Conservation (phyloP, 768 basidiomycete species). For the Porpolomopsis calyptriformis region DNA sequence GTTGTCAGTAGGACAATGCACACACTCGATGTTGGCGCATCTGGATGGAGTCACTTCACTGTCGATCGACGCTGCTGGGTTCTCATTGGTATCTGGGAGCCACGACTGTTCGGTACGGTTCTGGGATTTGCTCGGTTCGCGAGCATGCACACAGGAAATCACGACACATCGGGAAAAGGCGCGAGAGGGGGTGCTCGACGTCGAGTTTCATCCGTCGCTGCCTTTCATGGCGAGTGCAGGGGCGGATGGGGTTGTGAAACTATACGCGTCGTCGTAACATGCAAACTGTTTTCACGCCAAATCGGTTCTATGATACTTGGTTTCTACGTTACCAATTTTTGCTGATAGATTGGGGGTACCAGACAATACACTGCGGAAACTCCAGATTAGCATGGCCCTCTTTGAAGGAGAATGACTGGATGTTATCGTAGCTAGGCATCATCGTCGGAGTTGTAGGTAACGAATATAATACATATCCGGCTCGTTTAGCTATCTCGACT, state of each 20-base stretch:
- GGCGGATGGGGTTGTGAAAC: constrained; percentile 89
- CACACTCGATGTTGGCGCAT: constrained; percentile 84
- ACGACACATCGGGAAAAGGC: constrained; percentile 84
- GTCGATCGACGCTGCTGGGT: constrained; percentile 78
- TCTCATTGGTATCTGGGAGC: constrained; percentile 78
- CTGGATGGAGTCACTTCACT: constrained; percentile 87
- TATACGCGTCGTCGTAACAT: constrained; percentile 74
- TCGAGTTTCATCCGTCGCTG: constrained; percentile 73
- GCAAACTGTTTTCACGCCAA: neutral
- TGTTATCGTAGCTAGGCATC: too few species aligned
- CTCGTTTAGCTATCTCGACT: too few species aligned
- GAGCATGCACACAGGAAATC: constrained; percentile 80
- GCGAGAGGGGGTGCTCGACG: constrained; percentile 81
- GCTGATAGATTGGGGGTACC: too few species aligned
- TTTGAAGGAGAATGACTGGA: too few species aligned
- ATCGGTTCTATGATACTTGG: too few species aligned
- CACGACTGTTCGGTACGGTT: constrained; percentile 92
- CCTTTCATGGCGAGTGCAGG: constrained; percentile 89
- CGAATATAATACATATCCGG: too few species aligned
- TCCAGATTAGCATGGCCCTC: too few species aligned
- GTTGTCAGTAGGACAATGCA: constrained; percentile 83
- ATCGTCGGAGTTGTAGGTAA: too few species aligned
- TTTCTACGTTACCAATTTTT: too few species aligned
- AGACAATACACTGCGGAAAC: too few species aligned
- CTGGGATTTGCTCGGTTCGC: constrained; percentile 82